phyloP scores from a whole-genome alignment of 176 grass and related monocot genomes.

The Guadua angustifolia region DNA sequence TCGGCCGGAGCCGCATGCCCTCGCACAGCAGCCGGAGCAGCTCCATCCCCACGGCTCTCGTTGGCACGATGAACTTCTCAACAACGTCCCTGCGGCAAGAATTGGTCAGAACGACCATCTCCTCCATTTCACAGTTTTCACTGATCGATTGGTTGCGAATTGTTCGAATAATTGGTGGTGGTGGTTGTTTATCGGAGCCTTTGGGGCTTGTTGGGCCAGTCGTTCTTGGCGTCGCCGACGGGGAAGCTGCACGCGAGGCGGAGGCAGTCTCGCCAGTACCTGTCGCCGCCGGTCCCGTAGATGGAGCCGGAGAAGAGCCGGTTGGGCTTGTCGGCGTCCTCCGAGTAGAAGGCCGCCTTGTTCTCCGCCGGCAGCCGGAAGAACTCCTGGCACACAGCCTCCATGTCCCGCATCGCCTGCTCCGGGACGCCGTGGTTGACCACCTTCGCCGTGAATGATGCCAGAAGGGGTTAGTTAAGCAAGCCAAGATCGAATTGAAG shows the following conservation, averaged over 20 bases:
- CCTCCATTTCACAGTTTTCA: not conserved
- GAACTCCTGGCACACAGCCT: slow-evolving; percentile 50
- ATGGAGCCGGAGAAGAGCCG: slow-evolving; percentile 64
- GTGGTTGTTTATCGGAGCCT: slow-evolving; percentile 45
- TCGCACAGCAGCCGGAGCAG: slow-evolving; percentile 66
- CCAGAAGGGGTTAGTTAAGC: not conserved
- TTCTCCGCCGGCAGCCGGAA: slow-evolving; percentile 52
- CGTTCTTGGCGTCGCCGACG: slow-evolving; percentile 21
- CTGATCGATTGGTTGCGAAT: not conserved
- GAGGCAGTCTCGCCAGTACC: slow-evolving; percentile 76
- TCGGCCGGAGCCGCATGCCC: slow-evolving; percentile 57
- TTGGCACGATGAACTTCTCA: slow-evolving; percentile 50
- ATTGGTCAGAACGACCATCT: no score
- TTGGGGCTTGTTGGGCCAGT: slow-evolving; percentile 65
- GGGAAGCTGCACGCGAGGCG: slow-evolving; percentile 60
- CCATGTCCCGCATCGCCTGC: slow-evolving; percentile 55
- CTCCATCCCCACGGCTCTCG: slow-evolving; percentile 55
- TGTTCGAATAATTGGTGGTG: not conserved
- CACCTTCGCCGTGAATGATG: slow-evolving; percentile 39
- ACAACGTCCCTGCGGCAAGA: slow-evolving; percentile 34
- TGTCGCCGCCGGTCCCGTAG: slow-evolving; percentile 36
- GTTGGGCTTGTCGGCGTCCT: slow-evolving; percentile 44
- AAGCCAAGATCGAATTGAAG: not conserved
- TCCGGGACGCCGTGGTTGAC: slow-evolving; percentile 66
- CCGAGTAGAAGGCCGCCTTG: slow-evolving; percentile 58